Evolutionary conservation across 2,329 filamentous ascomycete species (phyloP), one percentile per base, ranked within the genome.

Genomic region (Hypoxylon sp.): DNA sequence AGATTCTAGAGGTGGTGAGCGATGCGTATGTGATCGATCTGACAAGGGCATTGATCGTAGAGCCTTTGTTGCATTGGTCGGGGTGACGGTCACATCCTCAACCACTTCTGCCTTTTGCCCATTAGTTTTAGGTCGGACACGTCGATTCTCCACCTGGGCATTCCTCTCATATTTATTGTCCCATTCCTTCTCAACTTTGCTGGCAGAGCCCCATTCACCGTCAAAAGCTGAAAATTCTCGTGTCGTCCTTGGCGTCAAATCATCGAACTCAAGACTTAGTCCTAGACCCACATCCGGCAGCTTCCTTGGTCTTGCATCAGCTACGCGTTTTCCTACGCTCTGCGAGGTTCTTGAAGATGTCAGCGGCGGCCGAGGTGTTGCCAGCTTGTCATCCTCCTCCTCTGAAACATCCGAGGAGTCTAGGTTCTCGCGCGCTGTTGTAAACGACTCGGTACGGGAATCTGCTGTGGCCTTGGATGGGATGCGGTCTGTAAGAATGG

Each of bases 391-490:
- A 48, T 78, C 75, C 52, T 88, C 85, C 20, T 84, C 83, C n/a
- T n/a, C n/a, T n/a, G n/a, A n/a, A n/a, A n/a, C n/a, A n/a, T n/a
- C n/a, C 13, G 86, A 87, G 1, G 82, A 82, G 12, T 78, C 78
- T 1, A 81, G 79, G 32, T 81, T 80, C 69, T 91, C 88, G 27
- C 75, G 78, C 3, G 88, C 88, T 2, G 89, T 91, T 59, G 75
- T 84, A 64, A 90, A 91, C 1, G 88, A 91, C 43, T 87, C 85
- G 15, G 84, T 79, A 27, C 79, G 79, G n/a, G 81, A 84, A 42
- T 83, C 86, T 1, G 78, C 70, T 2, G 77, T 85, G 7, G 77
- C 70, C 55, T 80, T 81, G 21, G 80, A 81, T 15, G 71, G 69
- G 27, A 73, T 69, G 23, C 80, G 78, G 57, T 84, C 79, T 55